phyloP scores from a whole-genome alignment of 257 asterid genomes.

The Nicotiana noctiflora region DNA sequence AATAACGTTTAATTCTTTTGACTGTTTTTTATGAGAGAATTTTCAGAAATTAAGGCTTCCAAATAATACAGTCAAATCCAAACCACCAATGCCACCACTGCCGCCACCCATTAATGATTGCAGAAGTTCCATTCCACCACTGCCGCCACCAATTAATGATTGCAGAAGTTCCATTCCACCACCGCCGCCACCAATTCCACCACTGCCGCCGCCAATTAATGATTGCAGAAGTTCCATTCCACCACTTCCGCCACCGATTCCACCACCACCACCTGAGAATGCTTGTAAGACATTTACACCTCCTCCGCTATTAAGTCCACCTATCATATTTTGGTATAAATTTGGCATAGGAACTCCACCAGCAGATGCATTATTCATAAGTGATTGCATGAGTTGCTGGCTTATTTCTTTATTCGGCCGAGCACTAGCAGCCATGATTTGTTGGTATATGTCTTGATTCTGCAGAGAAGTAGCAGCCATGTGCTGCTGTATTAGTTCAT shows the following conservation, averaged over 20 bases:
- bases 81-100: not conserved
- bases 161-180: constrained; percentile 21
- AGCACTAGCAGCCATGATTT: not conserved
- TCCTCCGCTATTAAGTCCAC: constrained; percentile 13
- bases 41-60: constrained; percentile 7
- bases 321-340: constrained; percentile 2
- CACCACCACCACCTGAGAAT: constrained; percentile 5
- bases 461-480: not conserved
- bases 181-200: not conserved
- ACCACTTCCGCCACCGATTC: not conserved
- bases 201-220: constrained; percentile 25
- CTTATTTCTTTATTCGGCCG: not conserved
- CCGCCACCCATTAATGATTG: constrained; percentile 35
- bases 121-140: constrained; percentile 10
- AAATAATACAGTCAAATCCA: not conserved
- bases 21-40: not conserved
- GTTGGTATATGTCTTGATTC: not conserved
- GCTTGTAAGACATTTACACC: constrained; percentile 5
- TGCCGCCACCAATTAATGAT: constrained; percentile 9
- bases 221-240: constrained; percentile 19
- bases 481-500: no score
- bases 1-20: not conserved
- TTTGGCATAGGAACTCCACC: not conserved
- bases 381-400: not conserved
- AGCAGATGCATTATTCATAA: not conserved